phyloP scores from a whole-genome alignment of 192 early-diverging fungal species.

The Ambispora gerdemannii region DNA sequence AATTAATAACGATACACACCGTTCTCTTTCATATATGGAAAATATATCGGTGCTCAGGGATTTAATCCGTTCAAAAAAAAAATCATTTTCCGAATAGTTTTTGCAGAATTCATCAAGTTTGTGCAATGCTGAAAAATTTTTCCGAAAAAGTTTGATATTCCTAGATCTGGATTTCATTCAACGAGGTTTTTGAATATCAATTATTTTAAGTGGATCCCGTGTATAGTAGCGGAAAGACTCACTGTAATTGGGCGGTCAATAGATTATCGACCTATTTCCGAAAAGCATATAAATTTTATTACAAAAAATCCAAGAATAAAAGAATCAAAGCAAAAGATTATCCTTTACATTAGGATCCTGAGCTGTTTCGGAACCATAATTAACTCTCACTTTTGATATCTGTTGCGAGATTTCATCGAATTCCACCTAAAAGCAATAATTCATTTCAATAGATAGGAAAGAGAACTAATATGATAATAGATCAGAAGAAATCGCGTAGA shows the following conservation, averaged over 20 bases:
- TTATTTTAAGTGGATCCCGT: neutral
- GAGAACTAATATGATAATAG: neutral
- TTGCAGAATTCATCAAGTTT: conserved; percentile 11
- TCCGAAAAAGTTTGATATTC: conserved; percentile 18
- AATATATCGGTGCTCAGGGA: conserved; percentile 14
- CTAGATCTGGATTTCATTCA: neutral
- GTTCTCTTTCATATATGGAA: conserved; percentile 26
- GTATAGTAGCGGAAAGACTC: neutral
- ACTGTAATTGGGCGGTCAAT: conserved; percentile 23
- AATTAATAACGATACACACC: neutral
- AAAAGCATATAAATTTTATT: neutral
- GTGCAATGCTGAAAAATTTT: conserved; percentile 12
- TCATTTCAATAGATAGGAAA: neutral
- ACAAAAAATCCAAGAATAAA: neutral
- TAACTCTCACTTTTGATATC: neutral
- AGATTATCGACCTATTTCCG: conserved; percentile 22
- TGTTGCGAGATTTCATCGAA: conserved; percentile 2
- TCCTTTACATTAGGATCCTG: neutral
- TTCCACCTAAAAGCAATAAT: conserved; percentile 3
- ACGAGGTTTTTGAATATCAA: neutral
- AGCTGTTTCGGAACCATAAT: neutral
- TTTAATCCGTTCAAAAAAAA: conserved; percentile 15
- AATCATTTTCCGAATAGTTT: neutral
- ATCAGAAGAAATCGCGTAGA: neutral
- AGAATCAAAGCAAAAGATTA: neutral